Evolutionary conservation across 1,284 basidiomycete genomes (phyloP).

Genomic region (Cerioporus squamosus): DNA sequence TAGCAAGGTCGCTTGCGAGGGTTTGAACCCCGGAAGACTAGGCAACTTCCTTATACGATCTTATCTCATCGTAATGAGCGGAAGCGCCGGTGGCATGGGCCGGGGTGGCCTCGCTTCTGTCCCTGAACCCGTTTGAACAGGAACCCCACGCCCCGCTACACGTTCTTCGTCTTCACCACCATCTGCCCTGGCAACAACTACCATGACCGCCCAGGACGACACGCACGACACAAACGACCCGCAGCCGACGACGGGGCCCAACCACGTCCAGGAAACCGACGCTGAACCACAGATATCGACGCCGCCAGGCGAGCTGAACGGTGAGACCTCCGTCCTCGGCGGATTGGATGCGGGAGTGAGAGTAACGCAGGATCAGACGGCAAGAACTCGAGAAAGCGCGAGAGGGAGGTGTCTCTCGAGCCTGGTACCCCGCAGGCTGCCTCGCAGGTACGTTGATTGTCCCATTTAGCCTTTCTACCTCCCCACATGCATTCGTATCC

Average conservation of each 20-base stretch:
- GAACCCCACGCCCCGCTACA: constrained; percentile 17
- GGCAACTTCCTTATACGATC: constrained; percentile 12
- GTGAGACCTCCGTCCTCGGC: constrained; percentile 5
- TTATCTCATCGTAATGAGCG: constrained; percentile 17
- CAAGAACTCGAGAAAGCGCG: constrained; percentile 54
- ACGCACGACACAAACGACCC: background rate
- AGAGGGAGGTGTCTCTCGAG: constrained; percentile 75
- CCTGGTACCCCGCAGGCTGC: constrained; percentile 58
- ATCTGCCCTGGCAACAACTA: background rate
- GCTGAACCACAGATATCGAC: constrained; percentile 14
- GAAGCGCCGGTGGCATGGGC: constrained; percentile 19
- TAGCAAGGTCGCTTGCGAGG: background rate
- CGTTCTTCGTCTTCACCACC: background rate
- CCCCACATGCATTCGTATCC: background rate
- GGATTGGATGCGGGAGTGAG: background rate
- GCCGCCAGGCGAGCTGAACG: constrained; percentile 15
- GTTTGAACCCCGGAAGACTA: constrained; percentile 12
- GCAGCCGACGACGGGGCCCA: background rate
- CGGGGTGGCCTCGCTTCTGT: constrained; percentile 13
- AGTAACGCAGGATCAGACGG: constrained; percentile 4
- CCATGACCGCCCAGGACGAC: constrained; percentile 9
- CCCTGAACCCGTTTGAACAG: constrained; percentile 25
- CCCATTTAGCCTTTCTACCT: constrained; percentile 24
- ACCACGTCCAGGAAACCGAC: constrained; percentile 1
- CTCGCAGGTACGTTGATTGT: constrained; percentile 35